Conservation (phyloP, 345 rosid genomes). For the Theobroma cacao region DNA sequence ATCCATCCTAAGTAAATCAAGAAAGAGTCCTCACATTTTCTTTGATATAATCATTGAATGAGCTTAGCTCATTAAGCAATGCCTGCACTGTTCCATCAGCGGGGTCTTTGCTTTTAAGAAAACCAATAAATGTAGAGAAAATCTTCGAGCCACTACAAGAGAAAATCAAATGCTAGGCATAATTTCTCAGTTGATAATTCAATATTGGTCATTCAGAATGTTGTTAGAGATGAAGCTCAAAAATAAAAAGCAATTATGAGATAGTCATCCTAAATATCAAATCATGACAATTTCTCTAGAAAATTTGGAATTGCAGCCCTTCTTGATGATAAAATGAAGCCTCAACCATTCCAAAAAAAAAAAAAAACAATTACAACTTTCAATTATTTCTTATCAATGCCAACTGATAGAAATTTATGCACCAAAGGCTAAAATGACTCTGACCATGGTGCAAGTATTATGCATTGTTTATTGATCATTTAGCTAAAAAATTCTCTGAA, state of each 20-base stretch:
- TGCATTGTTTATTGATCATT: not conserved
- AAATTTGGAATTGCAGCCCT: not conserved
- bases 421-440: not conserved
- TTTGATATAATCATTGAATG: constrained; percentile 61
- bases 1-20: constrained; percentile 9
- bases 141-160: constrained; percentile 76
- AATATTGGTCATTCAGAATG: not conserved
- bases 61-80: constrained; percentile 63
- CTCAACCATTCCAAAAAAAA: not conserved
- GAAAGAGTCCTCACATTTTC: constrained; percentile 50
- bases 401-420: not conserved
- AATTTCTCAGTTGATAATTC: constrained; percentile 6
- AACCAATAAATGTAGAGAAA: constrained; percentile 86
- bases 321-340: not conserved
- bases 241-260: not conserved
- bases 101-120: constrained; percentile 86
- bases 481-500: not conserved
- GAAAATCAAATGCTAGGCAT: constrained; percentile 12
- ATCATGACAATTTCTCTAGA: not conserved
- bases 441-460: not conserved
- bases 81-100: constrained; percentile 79
- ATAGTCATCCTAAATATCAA: not conserved
- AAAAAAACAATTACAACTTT: not conserved
- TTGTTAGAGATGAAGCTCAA: not conserved
- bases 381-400: not conserved